phyloP scores from a whole-genome alignment of 1,139 yeast species.

The Hanseniaspora sp. region DNA sequence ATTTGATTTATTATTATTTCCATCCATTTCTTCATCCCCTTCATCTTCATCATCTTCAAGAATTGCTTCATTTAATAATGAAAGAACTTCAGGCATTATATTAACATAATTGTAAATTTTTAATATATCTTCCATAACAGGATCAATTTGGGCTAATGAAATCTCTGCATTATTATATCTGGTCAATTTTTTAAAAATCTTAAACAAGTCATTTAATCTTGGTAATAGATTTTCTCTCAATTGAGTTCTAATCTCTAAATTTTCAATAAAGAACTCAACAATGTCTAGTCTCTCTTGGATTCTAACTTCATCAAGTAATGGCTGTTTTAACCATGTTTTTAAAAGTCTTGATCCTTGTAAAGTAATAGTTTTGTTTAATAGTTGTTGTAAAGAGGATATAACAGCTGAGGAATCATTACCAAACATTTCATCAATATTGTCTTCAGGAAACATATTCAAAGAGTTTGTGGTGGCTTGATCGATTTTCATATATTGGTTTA shows the following conservation, averaged over 20 bases:
- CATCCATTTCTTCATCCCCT: constrained; percentile 29
- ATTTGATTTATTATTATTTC: constrained; percentile 16
- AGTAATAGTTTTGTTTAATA: constrained; percentile 78
- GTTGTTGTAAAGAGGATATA: constrained; percentile 60
- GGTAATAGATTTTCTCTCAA: constrained; percentile 58
- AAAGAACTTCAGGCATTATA: constrained; percentile 53
- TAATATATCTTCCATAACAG: constrained; percentile 70
- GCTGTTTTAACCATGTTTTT: constrained; percentile 93
- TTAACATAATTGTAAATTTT: constrained; percentile 71
- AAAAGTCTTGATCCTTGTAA: constrained; percentile 74
- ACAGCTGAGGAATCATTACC: neutral
- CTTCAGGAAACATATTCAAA: constrained; percentile 65
- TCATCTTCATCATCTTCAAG: constrained; percentile 23
- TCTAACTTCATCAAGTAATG: constrained; percentile 51
- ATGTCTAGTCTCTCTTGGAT: constrained; percentile 61
- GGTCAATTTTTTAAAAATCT: constrained; percentile 55
- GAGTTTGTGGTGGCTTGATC: constrained; percentile 88
- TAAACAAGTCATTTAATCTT: constrained; percentile 71
- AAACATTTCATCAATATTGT: constrained; percentile 20
- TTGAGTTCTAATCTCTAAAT: constrained; percentile 52
- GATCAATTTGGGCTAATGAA: constrained; percentile 25
- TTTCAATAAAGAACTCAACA: constrained; percentile 62
- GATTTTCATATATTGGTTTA: constrained; percentile 70
- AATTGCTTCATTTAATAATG: constrained; percentile 38
- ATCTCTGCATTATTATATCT: neutral